Conservation (phyloP, 179 eudicot genomes). For the Amaranthus tricolor region DNA sequence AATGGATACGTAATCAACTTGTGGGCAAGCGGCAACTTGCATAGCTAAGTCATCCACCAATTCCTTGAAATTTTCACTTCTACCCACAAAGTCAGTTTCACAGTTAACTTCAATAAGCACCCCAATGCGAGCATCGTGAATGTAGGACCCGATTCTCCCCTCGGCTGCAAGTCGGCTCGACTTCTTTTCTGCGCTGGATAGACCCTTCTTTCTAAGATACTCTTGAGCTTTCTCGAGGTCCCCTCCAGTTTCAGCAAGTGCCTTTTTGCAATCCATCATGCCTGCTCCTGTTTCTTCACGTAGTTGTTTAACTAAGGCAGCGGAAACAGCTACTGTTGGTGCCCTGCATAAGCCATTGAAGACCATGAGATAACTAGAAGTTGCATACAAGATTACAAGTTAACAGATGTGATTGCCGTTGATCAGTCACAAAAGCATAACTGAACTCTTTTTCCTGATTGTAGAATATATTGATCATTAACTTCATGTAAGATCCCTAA, state of each 20-base stretch:
- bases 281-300: constrained; percentile 95
- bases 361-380: background rate
- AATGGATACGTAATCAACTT: constrained; percentile 65
- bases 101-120: constrained; percentile 89
- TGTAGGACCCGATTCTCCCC: constrained; percentile 88
- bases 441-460: no score
- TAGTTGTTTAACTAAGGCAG: constrained; percentile 84
- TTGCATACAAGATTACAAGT: constrained; percentile 1
- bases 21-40: constrained; percentile 94
- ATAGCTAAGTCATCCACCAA: constrained; percentile 94
- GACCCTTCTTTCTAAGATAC: constrained; percentile 89
- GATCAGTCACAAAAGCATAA: background rate
- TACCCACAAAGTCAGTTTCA: constrained; percentile 92
- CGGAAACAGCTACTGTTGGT: constrained; percentile 62
- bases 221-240: constrained; percentile 88
- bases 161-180: constrained; percentile 90
- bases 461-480: no score
- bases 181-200: constrained; percentile 85
- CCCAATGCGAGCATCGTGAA: constrained; percentile 89
- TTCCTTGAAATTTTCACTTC: constrained; percentile 80
- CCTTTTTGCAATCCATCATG: constrained; percentile 99
- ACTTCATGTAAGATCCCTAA: no score
- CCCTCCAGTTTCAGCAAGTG: constrained; percentile 85
- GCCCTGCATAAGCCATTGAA: constrained; percentile 40
- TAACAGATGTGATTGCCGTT: background rate